Evolutionary conservation across 108 stramenopile genomes (phyloP).

Genomic region (Cyclotella kingstonii): DNA sequence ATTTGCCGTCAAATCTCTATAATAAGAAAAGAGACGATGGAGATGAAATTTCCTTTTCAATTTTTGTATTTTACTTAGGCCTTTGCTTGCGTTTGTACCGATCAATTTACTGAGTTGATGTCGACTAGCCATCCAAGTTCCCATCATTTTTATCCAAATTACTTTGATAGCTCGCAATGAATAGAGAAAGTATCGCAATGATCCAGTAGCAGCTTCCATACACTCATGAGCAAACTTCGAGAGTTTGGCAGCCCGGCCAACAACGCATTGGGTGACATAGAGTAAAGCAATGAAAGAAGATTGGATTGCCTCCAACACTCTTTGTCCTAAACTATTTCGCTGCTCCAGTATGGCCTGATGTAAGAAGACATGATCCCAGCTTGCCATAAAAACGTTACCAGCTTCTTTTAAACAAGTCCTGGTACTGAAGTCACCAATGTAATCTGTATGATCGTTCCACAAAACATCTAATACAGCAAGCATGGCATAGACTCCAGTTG

Average conservation of each 20-base stretch:
- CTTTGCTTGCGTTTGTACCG: slow-evolving; percentile 1
- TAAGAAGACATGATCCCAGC: slow-evolving; percentile 19
- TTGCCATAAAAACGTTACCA: slow-evolving; percentile 7
- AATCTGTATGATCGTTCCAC: slow-evolving; percentile 25
- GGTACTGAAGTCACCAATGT: slow-evolving; percentile 3
- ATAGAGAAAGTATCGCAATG: slow-evolving; percentile 38
- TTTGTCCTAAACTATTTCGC: background rate
- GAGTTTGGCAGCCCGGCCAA: slow-evolving; percentile 18
- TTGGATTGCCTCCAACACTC: slow-evolving; percentile 13
- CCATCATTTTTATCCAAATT: slow-evolving; percentile 12
- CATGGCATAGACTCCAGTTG: slow-evolving; percentile 21
- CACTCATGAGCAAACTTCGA: slow-evolving; percentile 26
- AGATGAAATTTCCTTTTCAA: slow-evolving; percentile 14
- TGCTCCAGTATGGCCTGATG: background rate
- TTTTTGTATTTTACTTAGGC: background rate
- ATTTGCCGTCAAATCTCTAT: background rate
- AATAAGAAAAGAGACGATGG: slow-evolving; percentile 11
- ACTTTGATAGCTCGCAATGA: slow-evolving; percentile 23
- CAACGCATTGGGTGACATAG: slow-evolving; percentile 13
- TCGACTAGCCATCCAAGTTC: background rate
- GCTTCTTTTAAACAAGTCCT: slow-evolving; percentile 24
- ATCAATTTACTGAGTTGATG: background rate
- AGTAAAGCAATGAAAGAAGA: slow-evolving; percentile 14
- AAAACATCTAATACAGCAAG: slow-evolving; percentile 29
- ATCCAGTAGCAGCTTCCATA: slow-evolving; percentile 22